Base-by-base conservation (phyloP, 2,329 filamentous ascomycete genomes). In the Cytospora schulzeri region DNA sequence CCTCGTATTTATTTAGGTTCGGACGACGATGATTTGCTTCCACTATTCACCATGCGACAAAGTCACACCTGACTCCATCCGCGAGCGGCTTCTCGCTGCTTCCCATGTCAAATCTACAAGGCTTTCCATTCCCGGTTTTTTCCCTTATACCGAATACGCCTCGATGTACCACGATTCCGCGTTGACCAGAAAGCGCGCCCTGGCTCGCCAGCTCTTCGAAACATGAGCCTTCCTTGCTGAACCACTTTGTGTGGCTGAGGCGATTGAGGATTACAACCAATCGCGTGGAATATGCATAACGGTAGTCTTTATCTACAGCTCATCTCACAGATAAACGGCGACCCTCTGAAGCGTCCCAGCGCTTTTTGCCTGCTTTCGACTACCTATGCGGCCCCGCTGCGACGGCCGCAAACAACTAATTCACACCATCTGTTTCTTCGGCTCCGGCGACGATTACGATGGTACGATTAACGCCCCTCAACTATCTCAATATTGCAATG, bases 1-100 rank as follows among this genome's bases (percentile, higher is more conserved):
- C 60, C 60, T 81, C 81, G 82, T 86, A 81, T 85, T 79, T 87
- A n/a, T n/a, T 91, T 91, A 96, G 92, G 90, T 96, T 96, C 89
- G 92, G 92, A 84, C 91, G 93, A 82, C 92, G 92, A 91, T 96
- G 93, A 88, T 74, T 73, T 72, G 67, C 68, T 68, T 69, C 70
- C 62, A 58, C 69, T 69, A 59, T 28, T 53, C 64, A 64, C 53
- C 55, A 53, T 56, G 50, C 62, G 65, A 57, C 63, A 56, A 57
- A 63, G 55, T 60, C 59, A 60, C 41, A 57, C 58, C 52, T 53
- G 50, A 58, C 45, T 57, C n/a, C 51, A 50, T 33, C 31, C 58
- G 57, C 57, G 57, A 59, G 59, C 64, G 60, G 55, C 63, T 54
- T 57, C 57, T 64, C 62, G 64, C 62, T 63, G 53, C 64, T 64